Evolutionary conservation across 179 eudicot species (phyloP).

Genomic region (Actinidia chinensis): DNA sequence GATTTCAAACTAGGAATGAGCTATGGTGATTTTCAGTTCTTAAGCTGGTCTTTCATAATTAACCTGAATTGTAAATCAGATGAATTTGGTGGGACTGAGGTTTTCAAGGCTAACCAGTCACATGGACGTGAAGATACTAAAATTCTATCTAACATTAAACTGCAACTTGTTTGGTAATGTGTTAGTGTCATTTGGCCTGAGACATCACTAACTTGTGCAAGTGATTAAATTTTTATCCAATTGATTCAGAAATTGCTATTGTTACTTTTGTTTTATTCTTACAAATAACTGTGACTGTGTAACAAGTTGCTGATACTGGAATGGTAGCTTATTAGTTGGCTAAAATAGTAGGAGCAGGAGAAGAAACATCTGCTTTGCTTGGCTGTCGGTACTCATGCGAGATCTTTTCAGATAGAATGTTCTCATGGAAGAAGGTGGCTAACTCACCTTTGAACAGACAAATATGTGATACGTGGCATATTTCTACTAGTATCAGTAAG

Average conservation of each 20-base stretch:
- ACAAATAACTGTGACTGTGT: background rate
- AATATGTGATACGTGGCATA: no score
- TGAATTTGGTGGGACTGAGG: background rate
- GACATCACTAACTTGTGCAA: background rate
- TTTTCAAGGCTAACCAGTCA: background rate
- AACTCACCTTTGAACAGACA: no score
- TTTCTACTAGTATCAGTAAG: no score
- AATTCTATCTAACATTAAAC: background rate
- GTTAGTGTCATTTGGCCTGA: background rate
- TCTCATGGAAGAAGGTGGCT: no score
- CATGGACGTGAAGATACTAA: background rate
- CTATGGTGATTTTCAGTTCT: background rate
- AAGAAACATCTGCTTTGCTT: no score
- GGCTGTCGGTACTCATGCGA: background rate
- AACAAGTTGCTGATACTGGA: background rate
- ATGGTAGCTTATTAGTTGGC: background rate
- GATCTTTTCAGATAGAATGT: background rate
- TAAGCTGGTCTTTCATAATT: background rate
- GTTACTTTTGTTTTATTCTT: background rate
- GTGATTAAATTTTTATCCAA: background rate
- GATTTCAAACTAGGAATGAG: background rate
- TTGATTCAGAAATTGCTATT: background rate
- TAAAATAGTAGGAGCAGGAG: background rate
- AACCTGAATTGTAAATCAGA: background rate
- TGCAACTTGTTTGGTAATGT: slow-evolving; percentile 4